These are phyloP conservation scores for Cardamine chenopodiifolia DNA, from an alignment of 345 rosid genomes.

Conservation along the genomic window DNA sequence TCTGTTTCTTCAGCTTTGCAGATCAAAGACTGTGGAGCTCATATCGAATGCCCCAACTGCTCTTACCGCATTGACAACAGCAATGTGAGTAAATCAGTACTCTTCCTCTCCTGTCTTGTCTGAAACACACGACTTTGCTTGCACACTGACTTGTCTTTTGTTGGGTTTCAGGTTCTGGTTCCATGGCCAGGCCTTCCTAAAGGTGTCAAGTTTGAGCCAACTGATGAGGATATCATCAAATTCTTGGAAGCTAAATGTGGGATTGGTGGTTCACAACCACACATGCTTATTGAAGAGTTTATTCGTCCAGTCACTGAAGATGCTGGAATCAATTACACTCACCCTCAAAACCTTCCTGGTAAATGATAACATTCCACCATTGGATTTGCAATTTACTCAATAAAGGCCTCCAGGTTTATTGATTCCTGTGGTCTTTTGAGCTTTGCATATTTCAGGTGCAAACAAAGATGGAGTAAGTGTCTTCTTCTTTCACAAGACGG, in stretches of 20 bases:
- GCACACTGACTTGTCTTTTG: neutral
- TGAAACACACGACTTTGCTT: too few species aligned
- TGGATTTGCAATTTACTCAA: too few species aligned
- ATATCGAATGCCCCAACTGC: constrained; percentile 77
- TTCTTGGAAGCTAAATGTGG: constrained; percentile 89
- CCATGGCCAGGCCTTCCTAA: constrained; percentile 90
- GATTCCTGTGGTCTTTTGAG: too few species aligned
- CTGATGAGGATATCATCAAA: constrained; percentile 69
- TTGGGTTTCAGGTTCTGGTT: constrained; percentile 46
- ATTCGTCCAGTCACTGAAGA: constrained; percentile 53
- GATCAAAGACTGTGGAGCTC: constrained; percentile 59
- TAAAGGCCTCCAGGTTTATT: neutral
- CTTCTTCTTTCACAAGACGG: constrained; percentile 75
- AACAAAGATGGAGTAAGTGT: constrained; percentile 74
- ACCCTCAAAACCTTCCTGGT: constrained; percentile 95
- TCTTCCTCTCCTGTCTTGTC: neutral
- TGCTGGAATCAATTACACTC: constrained; percentile 75
- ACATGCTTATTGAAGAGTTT: constrained; percentile 60
- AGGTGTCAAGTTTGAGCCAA: constrained; percentile 92
- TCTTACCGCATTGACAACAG: constrained; percentile 56
- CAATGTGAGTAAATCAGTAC: constrained; percentile 52
- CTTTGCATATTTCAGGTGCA: too few species aligned
- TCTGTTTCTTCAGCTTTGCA: constrained; percentile 47
- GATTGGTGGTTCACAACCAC: constrained; percentile 50
- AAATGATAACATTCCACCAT: too few species aligned